These are phyloP conservation scores for Ophiostoma perfectum DNA, from an alignment of 2,329 filamentous ascomycete species.

Conservation along the genomic window DNA sequence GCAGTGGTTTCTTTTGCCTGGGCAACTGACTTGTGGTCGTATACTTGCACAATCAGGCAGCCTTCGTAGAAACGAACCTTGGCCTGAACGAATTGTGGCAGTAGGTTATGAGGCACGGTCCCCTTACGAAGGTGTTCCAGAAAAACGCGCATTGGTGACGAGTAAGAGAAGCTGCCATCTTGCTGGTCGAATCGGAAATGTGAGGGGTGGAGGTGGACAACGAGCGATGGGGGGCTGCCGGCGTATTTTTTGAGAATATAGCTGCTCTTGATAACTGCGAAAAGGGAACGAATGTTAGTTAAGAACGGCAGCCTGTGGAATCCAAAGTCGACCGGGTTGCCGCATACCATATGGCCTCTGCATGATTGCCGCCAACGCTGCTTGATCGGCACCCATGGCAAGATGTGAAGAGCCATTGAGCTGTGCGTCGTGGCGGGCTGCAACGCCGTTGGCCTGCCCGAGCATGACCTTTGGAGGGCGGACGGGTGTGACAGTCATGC, in stretches of 20 bases:
- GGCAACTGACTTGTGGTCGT: constrained; percentile 69
- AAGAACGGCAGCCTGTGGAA: not conserved
- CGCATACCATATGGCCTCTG: not conserved
- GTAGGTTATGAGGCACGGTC: constrained; percentile 83
- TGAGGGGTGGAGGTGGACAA: constrained; percentile 76
- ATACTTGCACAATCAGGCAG: constrained; percentile 89
- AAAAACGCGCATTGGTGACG: constrained; percentile 79
- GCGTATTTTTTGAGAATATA: constrained; percentile 80
- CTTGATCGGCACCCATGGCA: not conserved
- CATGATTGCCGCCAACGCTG: not conserved
- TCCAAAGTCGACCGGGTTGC: not conserved
- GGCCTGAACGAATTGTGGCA: constrained; percentile 66
- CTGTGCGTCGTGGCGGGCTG: constrained; percentile 9
- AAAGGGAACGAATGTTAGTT: not conserved
- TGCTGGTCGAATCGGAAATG: constrained; percentile 93
- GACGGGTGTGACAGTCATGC: constrained; percentile 41
- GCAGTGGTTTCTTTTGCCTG: constrained; percentile 53
- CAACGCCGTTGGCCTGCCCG: constrained; percentile 45
- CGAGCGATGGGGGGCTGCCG: constrained; percentile 65
- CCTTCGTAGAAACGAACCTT: constrained; percentile 86
- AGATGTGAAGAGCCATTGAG: constrained; percentile 29
- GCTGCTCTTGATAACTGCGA: constrained; percentile 58
- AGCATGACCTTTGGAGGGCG: constrained; percentile 43
- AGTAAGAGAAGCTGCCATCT: constrained; percentile 86
- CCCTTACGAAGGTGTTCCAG: constrained; percentile 70